These are phyloP conservation scores for Aspergillus glaucus DNA, from an alignment of 2,329 filamentous ascomycete genomes.

Conservation along the genomic window DNA sequence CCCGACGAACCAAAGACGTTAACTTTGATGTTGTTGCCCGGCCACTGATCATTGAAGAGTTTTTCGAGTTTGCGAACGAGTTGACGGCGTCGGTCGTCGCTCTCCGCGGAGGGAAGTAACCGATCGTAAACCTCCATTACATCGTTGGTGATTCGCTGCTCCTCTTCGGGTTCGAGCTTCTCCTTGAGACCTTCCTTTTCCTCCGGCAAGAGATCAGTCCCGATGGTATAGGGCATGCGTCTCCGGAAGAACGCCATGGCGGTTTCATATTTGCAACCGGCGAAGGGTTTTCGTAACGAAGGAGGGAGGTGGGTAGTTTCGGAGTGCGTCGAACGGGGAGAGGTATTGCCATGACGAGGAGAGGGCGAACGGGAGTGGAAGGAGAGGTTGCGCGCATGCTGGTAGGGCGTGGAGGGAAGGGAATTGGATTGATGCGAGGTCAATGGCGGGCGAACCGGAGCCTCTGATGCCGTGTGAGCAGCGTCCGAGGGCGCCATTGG, in stretches of 20 bases:
- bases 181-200: conserved; percentile 64
- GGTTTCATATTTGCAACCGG: conserved; percentile 82
- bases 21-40: conserved; percentile 80
- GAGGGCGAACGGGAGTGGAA: conserved; percentile 76
- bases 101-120: conserved; percentile 74
- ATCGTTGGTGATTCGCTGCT: conserved; percentile 68
- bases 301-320: conserved; percentile 73
- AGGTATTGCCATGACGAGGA: conserved; percentile 70
- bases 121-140: conserved; percentile 80
- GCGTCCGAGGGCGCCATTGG: conserved; percentile 35
- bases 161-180: conserved; percentile 64
- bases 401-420: conserved; percentile 87
- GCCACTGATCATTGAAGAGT: conserved; percentile 86
- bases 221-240: conserved; percentile 85
- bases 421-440: conserved; percentile 71
- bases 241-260: conserved; percentile 73
- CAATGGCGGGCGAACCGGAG: conserved; percentile 44
- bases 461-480: conserved; percentile 22
- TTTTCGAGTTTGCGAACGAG: conserved; percentile 83
- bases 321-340: conserved; percentile 82
- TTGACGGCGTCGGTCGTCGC: conserved; percentile 66
- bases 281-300: conserved; percentile 59
- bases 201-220: conserved; percentile 69
- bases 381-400: conserved; percentile 75
- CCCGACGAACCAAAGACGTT: conserved; percentile 97